These are phyloP conservation scores for Mycena olivaceomarginata DNA, from an alignment of 768 basidiomycete species.

Conservation along the genomic window DNA sequence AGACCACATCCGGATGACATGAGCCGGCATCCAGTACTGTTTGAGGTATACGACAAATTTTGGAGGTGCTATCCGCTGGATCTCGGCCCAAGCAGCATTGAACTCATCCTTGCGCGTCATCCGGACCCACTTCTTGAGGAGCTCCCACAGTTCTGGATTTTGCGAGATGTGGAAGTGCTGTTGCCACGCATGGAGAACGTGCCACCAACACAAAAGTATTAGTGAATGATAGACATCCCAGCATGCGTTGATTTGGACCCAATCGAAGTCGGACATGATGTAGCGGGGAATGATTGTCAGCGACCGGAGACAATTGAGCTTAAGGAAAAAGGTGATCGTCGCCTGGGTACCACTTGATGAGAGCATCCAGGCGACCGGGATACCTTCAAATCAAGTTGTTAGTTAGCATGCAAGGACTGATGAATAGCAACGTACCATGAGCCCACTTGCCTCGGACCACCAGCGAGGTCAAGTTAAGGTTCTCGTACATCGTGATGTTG, in stretches of 20 bases:
- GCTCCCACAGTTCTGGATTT: slow-evolving; percentile 45
- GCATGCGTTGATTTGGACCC: neutral
- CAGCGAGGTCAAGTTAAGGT: too few relatives aligned
- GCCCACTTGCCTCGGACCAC: too few relatives aligned
- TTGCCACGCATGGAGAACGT: slow-evolving; percentile 55
- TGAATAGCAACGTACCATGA: too few relatives aligned
- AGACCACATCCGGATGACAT: slow-evolving; percentile 46
- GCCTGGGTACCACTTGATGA: too few relatives aligned
- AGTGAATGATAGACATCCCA: slow-evolving; percentile 2
- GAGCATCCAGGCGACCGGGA: too few relatives aligned
- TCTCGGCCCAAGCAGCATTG: slow-evolving; percentile 30
- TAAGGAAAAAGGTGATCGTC: too few relatives aligned
- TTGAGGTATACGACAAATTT: slow-evolving; percentile 45
- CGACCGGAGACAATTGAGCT: too few relatives aligned
- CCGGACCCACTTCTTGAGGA: slow-evolving; percentile 47
- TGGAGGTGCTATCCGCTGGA: slow-evolving; percentile 38
- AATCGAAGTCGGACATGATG: slow-evolving; percentile 33
- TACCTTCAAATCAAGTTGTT: too few relatives aligned
- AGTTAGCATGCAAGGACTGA: too few relatives aligned
- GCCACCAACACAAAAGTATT: slow-evolving; percentile 53
- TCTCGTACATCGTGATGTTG: too few relatives aligned
- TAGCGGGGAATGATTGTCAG: neutral
- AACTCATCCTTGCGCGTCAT: slow-evolving; percentile 45
- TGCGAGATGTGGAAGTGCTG: slow-evolving; percentile 44
- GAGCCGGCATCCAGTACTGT: slow-evolving; percentile 39